phyloP scores from a whole-genome alignment of 1,284 basidiomycete genomes.

The Phylloporus sp. region DNA sequence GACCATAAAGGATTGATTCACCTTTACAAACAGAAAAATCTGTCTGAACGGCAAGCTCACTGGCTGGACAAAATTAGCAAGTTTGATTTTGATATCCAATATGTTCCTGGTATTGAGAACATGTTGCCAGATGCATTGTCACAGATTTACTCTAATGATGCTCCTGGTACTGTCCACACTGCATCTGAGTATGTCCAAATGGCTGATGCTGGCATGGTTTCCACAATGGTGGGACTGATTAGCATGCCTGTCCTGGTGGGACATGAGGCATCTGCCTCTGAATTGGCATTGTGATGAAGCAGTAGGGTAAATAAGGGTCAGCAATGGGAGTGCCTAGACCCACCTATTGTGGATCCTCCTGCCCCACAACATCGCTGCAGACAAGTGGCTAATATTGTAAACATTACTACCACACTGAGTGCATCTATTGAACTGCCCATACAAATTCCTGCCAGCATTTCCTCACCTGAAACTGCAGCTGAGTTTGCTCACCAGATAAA shows the following conservation, averaged over 20 bases:
- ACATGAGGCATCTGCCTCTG: not conserved
- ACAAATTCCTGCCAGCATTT: not conserved
- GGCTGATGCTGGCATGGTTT: not conserved
- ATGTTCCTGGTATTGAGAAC: slow-evolving; percentile 19
- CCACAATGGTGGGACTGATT: not conserved
- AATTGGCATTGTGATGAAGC: not conserved
- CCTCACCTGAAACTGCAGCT: not conserved
- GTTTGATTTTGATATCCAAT: slow-evolving; percentile 14
- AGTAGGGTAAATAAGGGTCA: not conserved
- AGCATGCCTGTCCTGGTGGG: not conserved
- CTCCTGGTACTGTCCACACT: slow-evolving; percentile 13
- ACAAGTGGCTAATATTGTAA: not conserved
- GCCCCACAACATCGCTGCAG: too few relatives aligned
- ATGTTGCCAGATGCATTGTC: slow-evolving; percentile 28
- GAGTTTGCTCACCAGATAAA: not conserved
- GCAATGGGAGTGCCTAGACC: not conserved
- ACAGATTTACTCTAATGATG: slow-evolving; percentile 24
- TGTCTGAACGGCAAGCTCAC: slow-evolving; percentile 38
- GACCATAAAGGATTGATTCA: slow-evolving; percentile 43
- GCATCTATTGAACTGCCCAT: too few relatives aligned
- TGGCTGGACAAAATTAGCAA: slow-evolving; percentile 40
- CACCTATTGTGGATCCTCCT: not conserved
- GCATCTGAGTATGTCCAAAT: slow-evolving; percentile 15
- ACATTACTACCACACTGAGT: too few relatives aligned
- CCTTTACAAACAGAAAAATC: slow-evolving; percentile 36